Conservation (phyloP, 2,329 filamentous ascomycete species). For the Penicillium sp. region DNA sequence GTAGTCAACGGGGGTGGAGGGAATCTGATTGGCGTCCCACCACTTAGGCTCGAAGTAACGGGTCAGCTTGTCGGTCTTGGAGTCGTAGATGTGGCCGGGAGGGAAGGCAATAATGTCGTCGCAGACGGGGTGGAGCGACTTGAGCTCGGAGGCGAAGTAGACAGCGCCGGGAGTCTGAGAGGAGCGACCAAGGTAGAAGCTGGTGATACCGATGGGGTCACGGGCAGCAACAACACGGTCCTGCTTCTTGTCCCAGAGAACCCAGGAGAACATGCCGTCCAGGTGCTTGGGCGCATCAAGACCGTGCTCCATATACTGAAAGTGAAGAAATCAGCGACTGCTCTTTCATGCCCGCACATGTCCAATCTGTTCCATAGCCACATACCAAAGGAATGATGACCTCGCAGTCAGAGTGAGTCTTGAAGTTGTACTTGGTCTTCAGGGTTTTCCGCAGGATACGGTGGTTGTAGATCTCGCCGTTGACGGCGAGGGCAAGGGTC, state of each 20-base stretch:
- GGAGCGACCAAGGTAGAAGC: constrained; percentile 93
- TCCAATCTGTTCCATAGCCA: constrained; percentile 15
- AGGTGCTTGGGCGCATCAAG: constrained; percentile 90
- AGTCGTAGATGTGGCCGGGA: constrained; percentile 95
- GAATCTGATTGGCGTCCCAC: constrained; percentile 82
- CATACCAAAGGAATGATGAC: constrained; percentile 95
- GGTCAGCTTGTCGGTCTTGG: constrained; percentile 79
- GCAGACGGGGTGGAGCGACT: constrained; percentile 89
- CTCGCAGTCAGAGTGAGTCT: constrained; percentile 98
- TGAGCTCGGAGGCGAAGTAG: constrained; percentile 97
- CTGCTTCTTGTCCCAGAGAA: constrained; percentile 92
- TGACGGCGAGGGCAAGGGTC: constrained; percentile 89
- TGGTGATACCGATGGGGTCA: constrained; percentile 96
- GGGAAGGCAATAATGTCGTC: constrained; percentile 95
- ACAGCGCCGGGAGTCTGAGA: constrained; percentile 80
- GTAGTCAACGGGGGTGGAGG: constrained; percentile 78
- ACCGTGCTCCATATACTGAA: constrained; percentile 86
- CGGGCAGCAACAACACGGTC: constrained; percentile 91
- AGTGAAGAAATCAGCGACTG: constrained; percentile 23
- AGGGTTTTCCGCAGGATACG: constrained; percentile 86
- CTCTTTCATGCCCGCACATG: background rate
- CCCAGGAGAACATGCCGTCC: constrained; percentile 99
- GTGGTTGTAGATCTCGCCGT: constrained; percentile 99
- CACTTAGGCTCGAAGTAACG: constrained; percentile 91
- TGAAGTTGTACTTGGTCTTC: constrained; percentile 88